Conservation (phyloP, 208 protist genomes). For the Crithidia fasciculata region DNA sequence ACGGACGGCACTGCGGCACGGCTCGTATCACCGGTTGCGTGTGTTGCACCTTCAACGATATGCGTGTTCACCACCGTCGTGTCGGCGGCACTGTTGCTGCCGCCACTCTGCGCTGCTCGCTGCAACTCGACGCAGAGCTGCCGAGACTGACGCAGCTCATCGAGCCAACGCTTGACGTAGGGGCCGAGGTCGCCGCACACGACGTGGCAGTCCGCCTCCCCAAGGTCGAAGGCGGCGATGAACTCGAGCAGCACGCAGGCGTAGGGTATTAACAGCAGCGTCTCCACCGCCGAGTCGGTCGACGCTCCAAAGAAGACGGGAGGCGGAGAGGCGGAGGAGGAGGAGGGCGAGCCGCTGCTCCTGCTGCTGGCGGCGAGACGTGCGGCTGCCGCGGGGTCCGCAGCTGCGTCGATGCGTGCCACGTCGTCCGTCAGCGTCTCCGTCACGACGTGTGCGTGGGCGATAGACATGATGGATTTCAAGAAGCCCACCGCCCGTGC, state of each 20-base stretch:
- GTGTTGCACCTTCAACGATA: too few species aligned
- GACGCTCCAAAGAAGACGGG: slow-evolving; percentile 10
- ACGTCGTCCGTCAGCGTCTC: neutral
- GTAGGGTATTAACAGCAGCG: slow-evolving; percentile 61
- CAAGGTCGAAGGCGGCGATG: slow-evolving; percentile 39
- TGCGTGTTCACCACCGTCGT: too few species aligned
- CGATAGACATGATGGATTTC: slow-evolving; percentile 26
- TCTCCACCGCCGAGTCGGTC: slow-evolving; percentile 6
- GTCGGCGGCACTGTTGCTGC: neutral
- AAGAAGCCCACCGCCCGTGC: slow-evolving; percentile 31
- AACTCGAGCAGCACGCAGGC: slow-evolving; percentile 69
- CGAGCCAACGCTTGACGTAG: slow-evolving; percentile 13
- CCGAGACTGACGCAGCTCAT: slow-evolving; percentile 17
- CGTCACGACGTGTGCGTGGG: slow-evolving; percentile 11
- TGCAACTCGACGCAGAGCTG: slow-evolving; percentile 25
- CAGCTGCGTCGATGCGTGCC: slow-evolving; percentile 8
- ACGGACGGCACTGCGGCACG: too few species aligned
- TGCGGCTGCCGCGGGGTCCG: neutral
- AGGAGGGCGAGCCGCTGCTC: too few species aligned
- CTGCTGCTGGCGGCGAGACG: neutral
- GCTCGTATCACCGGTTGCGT: too few species aligned
- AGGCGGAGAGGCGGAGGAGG: neutral
- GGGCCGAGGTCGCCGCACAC: slow-evolving; percentile 22
- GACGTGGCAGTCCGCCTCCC: slow-evolving; percentile 15
- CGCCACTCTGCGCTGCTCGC: neutral